Evolutionary conservation across 2,329 filamentous ascomycete species (phyloP).

Genomic region (Botryotinia globosa): DNA sequence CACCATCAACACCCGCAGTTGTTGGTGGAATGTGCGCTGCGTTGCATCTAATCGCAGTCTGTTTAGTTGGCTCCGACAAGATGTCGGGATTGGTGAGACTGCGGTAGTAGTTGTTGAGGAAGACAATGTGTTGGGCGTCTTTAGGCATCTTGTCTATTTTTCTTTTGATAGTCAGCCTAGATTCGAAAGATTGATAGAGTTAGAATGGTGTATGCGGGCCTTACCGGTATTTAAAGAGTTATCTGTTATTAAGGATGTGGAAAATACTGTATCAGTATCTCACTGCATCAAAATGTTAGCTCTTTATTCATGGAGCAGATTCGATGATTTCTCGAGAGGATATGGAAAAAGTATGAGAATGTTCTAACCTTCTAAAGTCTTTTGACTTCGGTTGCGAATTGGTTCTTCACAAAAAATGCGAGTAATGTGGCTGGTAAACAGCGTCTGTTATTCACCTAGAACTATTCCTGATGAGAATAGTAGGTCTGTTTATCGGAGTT

Average conservation of each 20-base stretch:
- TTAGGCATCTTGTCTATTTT: constrained; percentile 1
- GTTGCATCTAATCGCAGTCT: not conserved
- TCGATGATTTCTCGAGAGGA: not conserved
- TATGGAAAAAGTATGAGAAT: not conserved
- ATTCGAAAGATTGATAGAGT: not conserved
- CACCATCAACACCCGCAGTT: not conserved
- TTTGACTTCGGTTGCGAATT: too few species aligned
- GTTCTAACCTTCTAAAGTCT: not conserved
- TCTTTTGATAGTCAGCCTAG: not conserved
- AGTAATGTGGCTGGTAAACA: not conserved
- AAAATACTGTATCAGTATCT: not conserved
- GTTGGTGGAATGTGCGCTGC: not conserved
- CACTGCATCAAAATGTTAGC: constrained; percentile 1
- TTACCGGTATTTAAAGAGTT: not conserved
- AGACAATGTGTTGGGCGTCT: not conserved
- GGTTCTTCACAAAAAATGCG: not conserved
- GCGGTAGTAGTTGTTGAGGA: not conserved
- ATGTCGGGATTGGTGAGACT: not conserved
- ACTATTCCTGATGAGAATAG: not conserved
- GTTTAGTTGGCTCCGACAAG: not conserved
- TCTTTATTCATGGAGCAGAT: not conserved
- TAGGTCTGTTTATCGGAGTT: not conserved
- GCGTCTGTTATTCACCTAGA: not conserved
- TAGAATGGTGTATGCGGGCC: accelerated
- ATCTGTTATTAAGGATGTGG: too few species aligned